A percentile compares a stretch with the other conserved stretches of the same genome.
Conservation (phyloP, 176 grass and related monocot genomes). For the Aechmea fasciata region DNA sequence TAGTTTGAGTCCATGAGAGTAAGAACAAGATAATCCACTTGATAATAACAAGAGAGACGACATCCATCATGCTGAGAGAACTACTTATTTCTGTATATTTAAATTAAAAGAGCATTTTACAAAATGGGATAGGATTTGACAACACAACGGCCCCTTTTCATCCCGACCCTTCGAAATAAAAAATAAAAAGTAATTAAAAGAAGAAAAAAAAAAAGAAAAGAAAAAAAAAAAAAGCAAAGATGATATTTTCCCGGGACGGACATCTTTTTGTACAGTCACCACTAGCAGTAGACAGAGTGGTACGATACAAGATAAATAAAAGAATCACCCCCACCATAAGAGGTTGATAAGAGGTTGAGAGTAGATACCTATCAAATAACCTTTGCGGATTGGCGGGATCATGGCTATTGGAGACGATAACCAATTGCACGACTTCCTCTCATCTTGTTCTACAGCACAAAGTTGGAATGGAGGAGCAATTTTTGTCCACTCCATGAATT, state of each 20-base stretch:
- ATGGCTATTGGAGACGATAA: conserved; percentile 30
- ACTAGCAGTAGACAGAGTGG: conserved; percentile 29
- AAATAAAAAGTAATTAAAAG: conserved; percentile 31
- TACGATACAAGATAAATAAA: conserved; percentile 50
- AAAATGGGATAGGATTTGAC: conserved; percentile 55
- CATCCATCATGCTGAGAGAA: conserved; percentile 3
- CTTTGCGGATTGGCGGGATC: conserved; percentile 16
- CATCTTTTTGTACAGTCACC: conserved; percentile 47
- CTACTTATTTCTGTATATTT: conserved; percentile 52
- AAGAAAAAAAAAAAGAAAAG: background rate
- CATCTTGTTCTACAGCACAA: too few relatives aligned
- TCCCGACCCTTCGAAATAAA: conserved; percentile 17
- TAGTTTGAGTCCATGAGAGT: too few relatives aligned
- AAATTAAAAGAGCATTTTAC: conserved; percentile 43
- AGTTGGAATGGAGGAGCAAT: too few relatives aligned
- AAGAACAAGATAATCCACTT: too few relatives aligned
- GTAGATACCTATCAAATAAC: conserved; percentile 20
- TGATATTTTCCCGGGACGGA: conserved; percentile 5
- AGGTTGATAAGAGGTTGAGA: conserved; percentile 22
- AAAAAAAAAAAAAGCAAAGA: background rate
- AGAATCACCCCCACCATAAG: conserved; percentile 47
- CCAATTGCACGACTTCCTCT: background rate
- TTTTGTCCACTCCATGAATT: too few relatives aligned
- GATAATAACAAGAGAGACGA: too few relatives aligned
- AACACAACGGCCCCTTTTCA: conserved; percentile 29